These are phyloP conservation scores for Berkeleyomyces rouxiae DNA, from an alignment of 2,329 filamentous ascomycete genomes.

Conservation along the genomic window DNA sequence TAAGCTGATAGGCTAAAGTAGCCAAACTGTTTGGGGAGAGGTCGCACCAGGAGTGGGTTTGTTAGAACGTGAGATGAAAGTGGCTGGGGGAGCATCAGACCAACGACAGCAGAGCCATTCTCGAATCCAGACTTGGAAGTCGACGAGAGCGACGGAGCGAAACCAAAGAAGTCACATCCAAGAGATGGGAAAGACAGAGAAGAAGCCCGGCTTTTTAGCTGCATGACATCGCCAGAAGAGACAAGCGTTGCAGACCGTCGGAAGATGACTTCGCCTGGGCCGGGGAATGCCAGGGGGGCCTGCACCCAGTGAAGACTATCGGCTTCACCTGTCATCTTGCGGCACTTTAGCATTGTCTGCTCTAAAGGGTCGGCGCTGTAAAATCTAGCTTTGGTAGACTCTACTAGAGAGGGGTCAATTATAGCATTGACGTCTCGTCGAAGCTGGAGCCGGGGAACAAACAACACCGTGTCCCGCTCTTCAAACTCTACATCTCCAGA, in stretches of 20 bases:
- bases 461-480: constrained; percentile 23
- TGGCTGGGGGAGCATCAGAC: constrained; percentile 2
- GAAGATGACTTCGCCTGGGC: background rate
- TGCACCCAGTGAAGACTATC: background rate
- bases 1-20: constrained; percentile 10
- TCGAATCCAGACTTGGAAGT: background rate
- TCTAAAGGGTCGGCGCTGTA: background rate
- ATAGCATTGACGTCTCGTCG: constrained; percentile 26
- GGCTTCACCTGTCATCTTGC: background rate
- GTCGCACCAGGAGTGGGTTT: background rate
- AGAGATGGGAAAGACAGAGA: background rate
- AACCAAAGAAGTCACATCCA: constrained; percentile 9
- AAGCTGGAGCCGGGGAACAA: constrained; percentile 29
- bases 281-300: background rate
- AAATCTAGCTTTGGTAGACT: background rate
- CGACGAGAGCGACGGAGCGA: background rate
- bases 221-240: background rate
- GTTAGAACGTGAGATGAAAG: background rate
- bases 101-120: background rate
- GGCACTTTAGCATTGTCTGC: background rate
- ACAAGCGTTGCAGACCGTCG: background rate
- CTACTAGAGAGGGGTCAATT: constrained; percentile 23
- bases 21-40: background rate
- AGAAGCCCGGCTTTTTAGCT: background rate
- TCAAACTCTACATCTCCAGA: constrained; percentile 24